Base-by-base conservation (phyloP, 2,329 filamentous ascomycete species). In the Phyllosticta ampelicida region DNA sequence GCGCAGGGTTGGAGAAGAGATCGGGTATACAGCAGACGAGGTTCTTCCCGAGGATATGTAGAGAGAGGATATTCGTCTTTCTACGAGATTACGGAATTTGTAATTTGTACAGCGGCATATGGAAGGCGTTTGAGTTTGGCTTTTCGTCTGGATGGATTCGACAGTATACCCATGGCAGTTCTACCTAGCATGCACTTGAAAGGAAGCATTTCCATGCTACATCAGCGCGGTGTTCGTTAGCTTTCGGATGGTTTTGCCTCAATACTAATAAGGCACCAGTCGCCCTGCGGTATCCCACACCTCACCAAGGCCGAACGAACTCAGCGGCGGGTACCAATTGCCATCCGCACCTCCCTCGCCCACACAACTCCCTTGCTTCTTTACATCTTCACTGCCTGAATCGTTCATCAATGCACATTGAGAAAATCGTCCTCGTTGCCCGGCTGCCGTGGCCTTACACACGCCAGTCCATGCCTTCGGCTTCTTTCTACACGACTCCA, bases 1-100 rank as follows among this genome's bases (percentile, higher is more conserved):
- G 36, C 83, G 81, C 66, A 81, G 82, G 53, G 78, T 96, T 54
- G 84, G 83, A 18, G 75, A 77, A 63, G 62, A 70, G 60, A 65
- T 74, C 44, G 70, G 71, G 2, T 51, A 70, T 59, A 60, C 61
- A 16, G 61, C 48, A 11, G 67, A 66, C 16, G 66, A 69, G 36
- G 67, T 71, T 10, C 36, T 71, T 54, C 64, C 64, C 1, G 64
- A 65, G 23, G 51, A 58, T 26, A 44, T 54, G 1, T 44, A 54
- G 20, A 29, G 36, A 56, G 28, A 30, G 36, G 48, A 50, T 3
- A 9, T n/a, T n/a, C 6, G 36, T 1, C 20, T 49, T 13, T 44
- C 13, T n/a, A 44, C 36, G 36, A 44, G 2, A n/a, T 44, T n/a
- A 44, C n/a, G 29, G 29, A 6, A 36, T 36, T 36, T 36, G 36